These are phyloP conservation scores for Saccharomyces mikatae DNA, from an alignment of 805 yeast genomes.

Conservation along the genomic window DNA sequence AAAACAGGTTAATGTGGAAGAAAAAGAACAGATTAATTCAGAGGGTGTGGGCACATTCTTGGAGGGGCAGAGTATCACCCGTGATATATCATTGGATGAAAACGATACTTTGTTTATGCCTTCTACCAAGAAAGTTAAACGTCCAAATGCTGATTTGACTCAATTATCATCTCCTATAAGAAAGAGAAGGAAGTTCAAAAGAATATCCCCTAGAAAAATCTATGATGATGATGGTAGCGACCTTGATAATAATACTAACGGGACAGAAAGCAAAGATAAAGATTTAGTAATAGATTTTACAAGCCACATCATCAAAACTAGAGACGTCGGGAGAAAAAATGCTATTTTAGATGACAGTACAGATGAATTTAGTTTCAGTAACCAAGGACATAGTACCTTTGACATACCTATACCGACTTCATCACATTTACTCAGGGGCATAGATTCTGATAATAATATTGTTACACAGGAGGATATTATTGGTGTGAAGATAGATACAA, in stretches of 20 bases:
- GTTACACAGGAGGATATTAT: conserved; percentile 1
- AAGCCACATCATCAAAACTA: conserved; percentile 17
- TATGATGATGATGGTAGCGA: conserved; percentile 4
- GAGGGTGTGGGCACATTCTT: neutral
- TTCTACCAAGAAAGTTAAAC: neutral
- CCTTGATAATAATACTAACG: neutral
- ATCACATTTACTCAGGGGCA: neutral
- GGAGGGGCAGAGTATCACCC: neutral
- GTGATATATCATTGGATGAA: neutral
- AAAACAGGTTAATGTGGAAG: neutral
- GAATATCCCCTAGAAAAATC: conserved; percentile 9
- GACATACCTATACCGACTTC: conserved; percentile 16
- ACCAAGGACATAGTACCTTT: conserved; percentile 25
- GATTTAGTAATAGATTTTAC: conserved; percentile 17
- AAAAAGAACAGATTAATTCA: neutral
- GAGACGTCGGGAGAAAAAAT: conserved; percentile 18
- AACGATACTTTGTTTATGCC: neutral
- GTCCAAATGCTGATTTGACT: conserved; percentile 1
- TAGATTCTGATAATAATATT: neutral
- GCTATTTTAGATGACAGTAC: conserved; percentile 26
- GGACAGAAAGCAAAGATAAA: conserved; percentile 2
- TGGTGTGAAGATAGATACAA: conserved; percentile 4
- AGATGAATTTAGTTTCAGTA: conserved; percentile 27
- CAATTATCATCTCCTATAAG: conserved; percentile 3
- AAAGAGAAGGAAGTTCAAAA: conserved; percentile 14